Conservation (phyloP, 208 protist species). For the Balamuthia mandrillaris region DNA sequence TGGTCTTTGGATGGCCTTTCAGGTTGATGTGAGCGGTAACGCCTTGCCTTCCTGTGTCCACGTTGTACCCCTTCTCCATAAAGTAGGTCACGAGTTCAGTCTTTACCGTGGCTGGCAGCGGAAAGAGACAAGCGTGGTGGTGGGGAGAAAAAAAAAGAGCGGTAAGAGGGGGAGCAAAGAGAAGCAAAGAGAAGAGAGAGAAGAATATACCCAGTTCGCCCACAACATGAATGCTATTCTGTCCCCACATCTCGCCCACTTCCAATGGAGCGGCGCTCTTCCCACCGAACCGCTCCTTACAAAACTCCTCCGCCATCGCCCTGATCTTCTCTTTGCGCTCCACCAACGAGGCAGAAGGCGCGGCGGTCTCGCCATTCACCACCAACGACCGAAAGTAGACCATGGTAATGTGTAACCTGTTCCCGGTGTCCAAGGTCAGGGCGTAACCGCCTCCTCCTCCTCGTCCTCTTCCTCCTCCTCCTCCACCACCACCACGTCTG, state of each 20-base stretch:
- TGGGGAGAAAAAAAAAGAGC: not conserved
- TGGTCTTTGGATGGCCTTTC: not conserved
- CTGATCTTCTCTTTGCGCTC: not conserved
- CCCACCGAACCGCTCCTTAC: not conserved
- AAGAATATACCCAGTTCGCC: not conserved
- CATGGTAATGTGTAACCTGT: not conserved
- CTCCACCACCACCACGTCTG: not conserved
- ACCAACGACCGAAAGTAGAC: not conserved
- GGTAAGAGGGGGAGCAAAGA: not conserved
- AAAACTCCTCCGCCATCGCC: not conserved
- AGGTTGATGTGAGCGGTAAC: slow-evolving; percentile 22
- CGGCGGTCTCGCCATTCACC: no score
- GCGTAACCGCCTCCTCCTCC: not conserved
- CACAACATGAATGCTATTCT: not conserved
- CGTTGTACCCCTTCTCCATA: not conserved
- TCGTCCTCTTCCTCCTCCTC: not conserved
- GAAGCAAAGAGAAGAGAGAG: no score
- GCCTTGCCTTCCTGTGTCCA: not conserved
- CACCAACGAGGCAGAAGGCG: not conserved
- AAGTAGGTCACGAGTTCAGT: not conserved
- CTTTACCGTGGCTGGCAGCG: not conserved
- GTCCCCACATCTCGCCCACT: not conserved
- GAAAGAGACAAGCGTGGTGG: not conserved
- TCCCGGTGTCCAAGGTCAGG: not conserved
- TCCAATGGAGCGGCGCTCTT: not conserved